Base-by-base conservation (phyloP, 2,329 filamentous ascomycete genomes). In the Monosporascus sp. region DNA sequence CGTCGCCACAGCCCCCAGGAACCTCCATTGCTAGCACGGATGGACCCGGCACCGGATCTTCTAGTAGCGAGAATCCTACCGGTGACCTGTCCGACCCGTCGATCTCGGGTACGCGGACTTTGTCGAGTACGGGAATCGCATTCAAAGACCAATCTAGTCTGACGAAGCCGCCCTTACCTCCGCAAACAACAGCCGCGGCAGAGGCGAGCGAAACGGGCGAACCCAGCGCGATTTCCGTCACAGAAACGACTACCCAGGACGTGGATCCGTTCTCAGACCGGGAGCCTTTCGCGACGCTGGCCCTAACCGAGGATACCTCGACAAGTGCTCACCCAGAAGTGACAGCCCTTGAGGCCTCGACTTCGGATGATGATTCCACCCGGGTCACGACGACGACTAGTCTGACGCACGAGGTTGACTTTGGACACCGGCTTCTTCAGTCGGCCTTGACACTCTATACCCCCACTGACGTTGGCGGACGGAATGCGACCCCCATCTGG, bases 401-500 rank as follows among this genome's bases (percentile, higher is more conserved):
- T 14, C 2, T 34, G 31, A 34, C 22, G 6, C 11, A 31, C n/a
- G 43, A 46, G 22, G 3, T 46, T 4, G 22, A 22, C 22, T 22
- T 46, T 16, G 43, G 43, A 27, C 16, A 46, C 6, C 24, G 26
- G 22, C 17, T 46, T 14, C 5, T 46, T 1, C 11, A 31, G 43
- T 17, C 43, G 22, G 43, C 22, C 11, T 26, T 63, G 8, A 56
- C 47, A 3, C 38, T 57, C 1, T 57, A 50, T 24, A 48, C 43
- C 5, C 43, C 2, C 2, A 56, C 51, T 1, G 48, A 49, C 27
- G 11, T n/a, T 4, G 20, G n/a, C 26, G 53, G 26, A 3, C 51
- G 57, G 3, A 56, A 52, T 40, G 63, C 58, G 3, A 51, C 52
- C 27, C 59, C 53, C 7, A 8, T 59, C 22, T 34, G 51, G 3